These are phyloP conservation scores for Crepidotus variabilis DNA, from an alignment of 768 basidiomycete genomes.

Conservation along the genomic window DNA sequence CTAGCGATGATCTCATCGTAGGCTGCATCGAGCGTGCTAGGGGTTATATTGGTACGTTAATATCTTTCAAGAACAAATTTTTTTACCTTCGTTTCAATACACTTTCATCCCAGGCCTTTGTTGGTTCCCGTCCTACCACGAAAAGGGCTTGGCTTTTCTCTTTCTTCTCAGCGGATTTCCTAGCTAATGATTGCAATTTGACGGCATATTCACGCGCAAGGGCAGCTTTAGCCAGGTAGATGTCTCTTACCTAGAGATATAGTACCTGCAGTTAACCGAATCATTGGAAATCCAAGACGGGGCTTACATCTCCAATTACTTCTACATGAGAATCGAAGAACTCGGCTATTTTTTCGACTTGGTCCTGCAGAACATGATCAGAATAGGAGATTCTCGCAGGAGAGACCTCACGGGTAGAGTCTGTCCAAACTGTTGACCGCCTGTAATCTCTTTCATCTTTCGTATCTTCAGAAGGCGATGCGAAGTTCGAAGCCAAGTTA, in stretches of 20 bases:
- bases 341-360: conserved; percentile 59
- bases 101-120: conserved; percentile 53
- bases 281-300: neutral
- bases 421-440: conserved; percentile 43
- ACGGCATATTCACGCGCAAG: conserved; percentile 78
- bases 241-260: conserved; percentile 57
- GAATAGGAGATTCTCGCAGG: conserved; percentile 3
- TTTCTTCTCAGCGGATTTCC: conserved; percentile 72
- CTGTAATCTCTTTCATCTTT: neutral
- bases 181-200: conserved; percentile 63
- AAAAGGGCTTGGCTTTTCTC: conserved; percentile 48
- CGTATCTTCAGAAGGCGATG: too few species aligned
- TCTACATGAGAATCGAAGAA: conserved; percentile 65
- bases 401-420: conserved; percentile 44
- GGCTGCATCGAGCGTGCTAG: conserved; percentile 70
- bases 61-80: neutral
- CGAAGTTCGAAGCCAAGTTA: too few species aligned
- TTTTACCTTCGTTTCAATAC: conserved; percentile 55
- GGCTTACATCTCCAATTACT: conserved; percentile 58
- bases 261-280: neutral
- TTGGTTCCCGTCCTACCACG: conserved; percentile 66
- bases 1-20: conserved; percentile 66
- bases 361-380: conserved; percentile 49
- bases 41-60: conserved; percentile 3
- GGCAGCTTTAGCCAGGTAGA: conserved; percentile 61